A percentile compares a stretch with the other conserved stretches of the same genome.
Conservation (phyloP, 148 eudicot genomes). For the Silene latifolia region DNA sequence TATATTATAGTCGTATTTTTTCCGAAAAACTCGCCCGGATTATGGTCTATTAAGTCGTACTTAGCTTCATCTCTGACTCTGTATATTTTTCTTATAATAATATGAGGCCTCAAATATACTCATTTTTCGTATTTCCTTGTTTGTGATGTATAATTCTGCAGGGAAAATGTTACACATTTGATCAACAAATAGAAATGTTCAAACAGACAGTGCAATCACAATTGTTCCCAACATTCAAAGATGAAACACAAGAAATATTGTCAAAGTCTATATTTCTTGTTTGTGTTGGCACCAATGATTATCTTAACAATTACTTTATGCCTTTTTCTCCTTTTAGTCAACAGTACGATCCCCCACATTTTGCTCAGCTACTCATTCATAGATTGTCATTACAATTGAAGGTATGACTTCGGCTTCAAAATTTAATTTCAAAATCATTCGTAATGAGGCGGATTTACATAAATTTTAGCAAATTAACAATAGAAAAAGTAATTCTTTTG, state of each 20-base stretch:
- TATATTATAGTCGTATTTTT: too few relatives aligned
- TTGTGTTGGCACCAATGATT: conserved; percentile 46
- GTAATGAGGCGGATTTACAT: too few relatives aligned
- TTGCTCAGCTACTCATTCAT: conserved; percentile 34
- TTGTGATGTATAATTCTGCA: conserved; percentile 23
- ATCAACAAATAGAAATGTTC: conserved; percentile 41
- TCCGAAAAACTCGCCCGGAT: too few relatives aligned
- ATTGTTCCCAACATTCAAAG: conserved; percentile 11
- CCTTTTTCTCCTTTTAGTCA: not conserved
- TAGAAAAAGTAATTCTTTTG: too few relatives aligned
- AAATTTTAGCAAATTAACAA: too few relatives aligned
- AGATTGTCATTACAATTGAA: conserved; percentile 30
- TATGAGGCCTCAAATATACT: too few relatives aligned
- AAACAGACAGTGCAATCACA: conserved; percentile 28
- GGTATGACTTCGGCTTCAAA: conserved; percentile 20
- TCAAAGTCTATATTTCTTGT: conserved; percentile 40
- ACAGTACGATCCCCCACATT: conserved; percentile 30
- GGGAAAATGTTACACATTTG: conserved; percentile 55
- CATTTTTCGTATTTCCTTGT: too few relatives aligned
- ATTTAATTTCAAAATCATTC: too few relatives aligned
- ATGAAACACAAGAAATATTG: conserved; percentile 17
- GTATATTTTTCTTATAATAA: too few relatives aligned
- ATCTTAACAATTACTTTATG: conserved; percentile 35
- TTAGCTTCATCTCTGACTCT: too few relatives aligned
- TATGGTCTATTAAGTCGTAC: too few relatives aligned